These are phyloP conservation scores for Penstemon davidsonii DNA, from an alignment of 257 asterid species.

Conservation along the genomic window DNA sequence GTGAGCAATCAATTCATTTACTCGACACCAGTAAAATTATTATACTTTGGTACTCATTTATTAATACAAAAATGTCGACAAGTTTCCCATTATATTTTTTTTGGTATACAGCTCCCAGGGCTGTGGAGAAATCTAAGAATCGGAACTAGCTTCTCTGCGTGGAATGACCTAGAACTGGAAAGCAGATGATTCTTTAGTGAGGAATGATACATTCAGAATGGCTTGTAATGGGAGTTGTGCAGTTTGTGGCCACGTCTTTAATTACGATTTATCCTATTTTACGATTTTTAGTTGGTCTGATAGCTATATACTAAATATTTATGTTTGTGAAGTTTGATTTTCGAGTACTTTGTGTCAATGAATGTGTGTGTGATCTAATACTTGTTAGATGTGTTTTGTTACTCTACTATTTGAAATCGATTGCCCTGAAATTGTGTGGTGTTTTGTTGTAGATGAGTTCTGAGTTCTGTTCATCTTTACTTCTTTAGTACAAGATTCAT, in stretches of 20 bases:
- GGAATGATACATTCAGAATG: slow-evolving; percentile 20
- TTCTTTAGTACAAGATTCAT: too few species aligned
- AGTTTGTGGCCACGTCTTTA: slow-evolving; percentile 17
- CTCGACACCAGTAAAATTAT: too few species aligned
- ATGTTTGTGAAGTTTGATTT: slow-evolving; percentile 40
- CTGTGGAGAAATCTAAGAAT: slow-evolving; percentile 47
- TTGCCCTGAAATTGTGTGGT: not conserved
- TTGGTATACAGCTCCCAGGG: slow-evolving; percentile 39
- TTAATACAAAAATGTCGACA: not conserved
- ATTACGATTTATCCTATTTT: slow-evolving; percentile 28
- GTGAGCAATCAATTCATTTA: slow-evolving; percentile 30
- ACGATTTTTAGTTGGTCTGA: slow-evolving; percentile 28
- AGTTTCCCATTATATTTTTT: not conserved
- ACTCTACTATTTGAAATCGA: slow-evolving; percentile 7
- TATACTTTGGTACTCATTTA: too few species aligned
- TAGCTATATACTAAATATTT: slow-evolving; percentile 31
- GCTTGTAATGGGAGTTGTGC: slow-evolving; percentile 28
- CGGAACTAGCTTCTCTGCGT: slow-evolving; percentile 35
- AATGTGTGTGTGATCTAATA: slow-evolving; percentile 41
- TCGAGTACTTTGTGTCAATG: slow-evolving; percentile 26
- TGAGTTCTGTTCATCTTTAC: not conserved
- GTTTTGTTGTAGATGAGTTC: not conserved
- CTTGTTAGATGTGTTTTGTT: slow-evolving; percentile 28
- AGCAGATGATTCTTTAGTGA: not conserved
- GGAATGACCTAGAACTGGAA: not conserved